A percentile compares a stretch with the other conserved stretches of the same genome.
Evolutionary conservation across 2,329 filamentous ascomycete species (phyloP).

Genomic region (Mycosphaerella arachidis): DNA sequence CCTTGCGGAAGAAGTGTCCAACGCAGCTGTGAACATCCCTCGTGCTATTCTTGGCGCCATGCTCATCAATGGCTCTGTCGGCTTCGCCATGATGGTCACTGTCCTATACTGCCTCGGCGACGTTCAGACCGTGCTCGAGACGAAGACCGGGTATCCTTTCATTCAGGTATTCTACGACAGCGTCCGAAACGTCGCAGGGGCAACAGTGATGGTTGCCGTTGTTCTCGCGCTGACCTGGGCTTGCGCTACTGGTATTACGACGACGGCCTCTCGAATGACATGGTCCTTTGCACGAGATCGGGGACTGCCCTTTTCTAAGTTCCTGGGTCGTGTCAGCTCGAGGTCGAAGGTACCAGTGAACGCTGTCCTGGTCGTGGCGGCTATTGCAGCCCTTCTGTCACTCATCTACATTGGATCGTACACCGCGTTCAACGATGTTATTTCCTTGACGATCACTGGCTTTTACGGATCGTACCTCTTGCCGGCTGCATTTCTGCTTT

Average conservation of each 20-base stretch:
- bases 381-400: slow-evolving; percentile 45
- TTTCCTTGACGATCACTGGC: slow-evolving; percentile 42
- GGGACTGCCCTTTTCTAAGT: slow-evolving; percentile 37
- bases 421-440: slow-evolving; percentile 44
- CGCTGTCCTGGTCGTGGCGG: slow-evolving; percentile 45
- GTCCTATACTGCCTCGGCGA: slow-evolving; percentile 44
- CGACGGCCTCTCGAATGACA: slow-evolving; percentile 39
- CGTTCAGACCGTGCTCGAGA: slow-evolving; percentile 38
- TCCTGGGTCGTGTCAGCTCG: slow-evolving; percentile 33
- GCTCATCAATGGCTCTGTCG: slow-evolving; percentile 45
- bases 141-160: slow-evolving; percentile 47
- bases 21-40: slow-evolving; percentile 46
- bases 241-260: slow-evolving; percentile 35
- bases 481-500: slow-evolving; percentile 38
- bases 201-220: slow-evolving; percentile 46
- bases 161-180: slow-evolving; percentile 49
- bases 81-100: slow-evolving; percentile 44
- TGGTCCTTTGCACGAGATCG: slow-evolving; percentile 42
- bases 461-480: slow-evolving; percentile 45
- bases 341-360: slow-evolving; percentile 29
- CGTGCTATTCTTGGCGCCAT: slow-evolving; percentile 46
- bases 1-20: slow-evolving; percentile 49
- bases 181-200: slow-evolving; percentile 40
- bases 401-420: slow-evolving; percentile 42
- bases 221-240: slow-evolving; percentile 35